These are phyloP conservation scores for Colletotrichum musicola DNA, from an alignment of 2,329 filamentous ascomycete genomes.

Conservation along the genomic window DNA sequence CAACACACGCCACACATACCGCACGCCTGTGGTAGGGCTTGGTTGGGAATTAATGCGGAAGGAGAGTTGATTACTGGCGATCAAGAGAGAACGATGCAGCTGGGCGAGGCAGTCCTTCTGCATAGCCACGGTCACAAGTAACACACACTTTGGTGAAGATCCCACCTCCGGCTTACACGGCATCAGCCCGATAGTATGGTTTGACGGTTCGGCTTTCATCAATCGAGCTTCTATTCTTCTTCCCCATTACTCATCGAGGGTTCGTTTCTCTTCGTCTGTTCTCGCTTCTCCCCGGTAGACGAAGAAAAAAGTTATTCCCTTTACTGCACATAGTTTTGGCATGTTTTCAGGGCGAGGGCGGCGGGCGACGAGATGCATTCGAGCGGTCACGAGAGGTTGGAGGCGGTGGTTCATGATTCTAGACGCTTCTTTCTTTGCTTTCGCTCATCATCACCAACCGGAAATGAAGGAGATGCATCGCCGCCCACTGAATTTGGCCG, in stretches of 20 bases:
- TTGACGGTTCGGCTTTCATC: conserved; percentile 1
- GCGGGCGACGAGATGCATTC: conserved; percentile 36
- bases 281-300: conserved; percentile 30
- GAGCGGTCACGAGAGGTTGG: conserved; percentile 35
- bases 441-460: conserved; percentile 15
- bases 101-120: background rate
- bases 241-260: background rate
- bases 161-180: conserved; percentile 31
- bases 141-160: conserved; percentile 22
- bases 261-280: conserved; percentile 1
- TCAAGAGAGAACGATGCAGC: background rate
- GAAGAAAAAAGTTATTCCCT: conserved; percentile 39
- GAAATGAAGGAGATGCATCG: conserved; percentile 16
- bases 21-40: background rate
- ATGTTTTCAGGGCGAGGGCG: conserved; percentile 26
- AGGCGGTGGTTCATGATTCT: conserved; percentile 31
- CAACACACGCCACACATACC: background rate
- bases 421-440: conserved; percentile 25
- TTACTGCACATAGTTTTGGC: conserved; percentile 36
- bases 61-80: conserved; percentile 17
- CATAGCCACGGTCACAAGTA: background rate
- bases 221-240: conserved; percentile 1
- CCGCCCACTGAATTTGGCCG: background rate
- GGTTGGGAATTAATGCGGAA: conserved; percentile 17
- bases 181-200: conserved; percentile 14